A percentile compares a stretch with the other conserved stretches of the same genome.
Conservation (phyloP, 257 asterid species). For the Linaria vulgaris region DNA sequence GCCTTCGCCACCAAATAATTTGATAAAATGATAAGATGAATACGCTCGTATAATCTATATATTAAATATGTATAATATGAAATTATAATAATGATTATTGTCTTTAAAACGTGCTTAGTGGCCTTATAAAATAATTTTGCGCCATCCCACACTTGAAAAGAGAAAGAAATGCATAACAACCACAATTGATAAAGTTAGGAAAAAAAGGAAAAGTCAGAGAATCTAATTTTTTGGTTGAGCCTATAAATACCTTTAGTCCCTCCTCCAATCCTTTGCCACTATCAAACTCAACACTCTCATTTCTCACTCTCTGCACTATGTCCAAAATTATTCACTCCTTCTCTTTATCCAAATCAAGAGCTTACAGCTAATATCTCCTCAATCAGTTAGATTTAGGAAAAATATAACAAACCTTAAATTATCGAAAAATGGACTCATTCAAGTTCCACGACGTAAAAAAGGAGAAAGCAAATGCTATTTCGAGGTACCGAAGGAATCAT, state of each 20-base stretch:
- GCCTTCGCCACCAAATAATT: no score
- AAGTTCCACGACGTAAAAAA: constrained; percentile 30
- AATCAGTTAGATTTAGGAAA: no score
- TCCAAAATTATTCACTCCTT: constrained; percentile 9
- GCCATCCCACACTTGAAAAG: constrained; percentile 5
- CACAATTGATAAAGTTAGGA: constrained; percentile 14
- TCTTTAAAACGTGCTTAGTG: no score
- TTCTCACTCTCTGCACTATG: constrained; percentile 16
- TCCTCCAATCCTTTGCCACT: constrained; percentile 15
- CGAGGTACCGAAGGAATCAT: constrained; percentile 24
- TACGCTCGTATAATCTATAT: no score
- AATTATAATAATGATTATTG: no score
- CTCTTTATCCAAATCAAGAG: constrained; percentile 19
- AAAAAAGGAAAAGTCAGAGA: constrained; percentile 11
- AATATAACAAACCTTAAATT: background rate
- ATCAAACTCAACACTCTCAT: background rate
- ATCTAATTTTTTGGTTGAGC: constrained; percentile 20
- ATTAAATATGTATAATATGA: no score
- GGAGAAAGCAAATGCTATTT: constrained; percentile 43
- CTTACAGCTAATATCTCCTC: constrained; percentile 27
- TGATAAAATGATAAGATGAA: no score
- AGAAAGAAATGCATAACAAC: background rate
- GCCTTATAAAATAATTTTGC: no score
- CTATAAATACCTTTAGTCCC: constrained; percentile 40
- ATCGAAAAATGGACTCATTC: constrained; percentile 40